These are phyloP conservation scores for Candida piceae DNA, from an alignment of 805 yeast genomes.

Conservation along the genomic window DNA sequence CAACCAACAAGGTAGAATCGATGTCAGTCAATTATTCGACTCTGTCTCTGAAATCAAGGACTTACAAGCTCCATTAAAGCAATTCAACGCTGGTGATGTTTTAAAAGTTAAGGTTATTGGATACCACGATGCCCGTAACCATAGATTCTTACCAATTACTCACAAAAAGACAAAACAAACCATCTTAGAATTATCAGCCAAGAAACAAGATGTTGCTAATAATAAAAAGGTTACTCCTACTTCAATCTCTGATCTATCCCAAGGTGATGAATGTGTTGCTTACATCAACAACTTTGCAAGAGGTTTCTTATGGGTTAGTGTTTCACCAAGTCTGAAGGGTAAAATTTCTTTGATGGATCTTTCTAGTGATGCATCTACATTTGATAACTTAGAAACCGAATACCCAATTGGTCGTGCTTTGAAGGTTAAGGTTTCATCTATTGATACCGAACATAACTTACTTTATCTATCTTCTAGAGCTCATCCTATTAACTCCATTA, in stretches of 20 bases:
- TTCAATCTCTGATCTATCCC: constrained; percentile 37
- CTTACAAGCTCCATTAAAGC: constrained; percentile 49
- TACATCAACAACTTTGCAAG: constrained; percentile 61
- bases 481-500: constrained; percentile 34
- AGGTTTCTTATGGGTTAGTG: constrained; percentile 61
- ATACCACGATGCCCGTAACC: constrained; percentile 64
- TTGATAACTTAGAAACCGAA: constrained; percentile 45
- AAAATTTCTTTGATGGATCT: constrained; percentile 61
- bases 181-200: constrained; percentile 61
- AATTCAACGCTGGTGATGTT: constrained; percentile 53
- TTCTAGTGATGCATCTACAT: constrained; percentile 45
- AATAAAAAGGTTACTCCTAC: constrained; percentile 23
- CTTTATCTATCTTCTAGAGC: constrained; percentile 46
- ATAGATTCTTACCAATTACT: constrained; percentile 61
- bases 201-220: constrained; percentile 34
- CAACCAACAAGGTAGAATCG: constrained; percentile 74
- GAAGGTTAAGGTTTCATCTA: constrained; percentile 46
- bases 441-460: constrained; percentile 50
- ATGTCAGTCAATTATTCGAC: constrained; percentile 64
- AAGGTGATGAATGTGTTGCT: constrained; percentile 49
- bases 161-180: constrained; percentile 50
- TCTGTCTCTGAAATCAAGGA: constrained; percentile 50
- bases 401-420: constrained; percentile 74
- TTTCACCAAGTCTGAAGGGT: constrained; percentile 67
- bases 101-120: constrained; percentile 70